These are phyloP conservation scores for Apiotrichum porosum DNA, from an alignment of 1,284 basidiomycete genomes.

Conservation along the genomic window DNA sequence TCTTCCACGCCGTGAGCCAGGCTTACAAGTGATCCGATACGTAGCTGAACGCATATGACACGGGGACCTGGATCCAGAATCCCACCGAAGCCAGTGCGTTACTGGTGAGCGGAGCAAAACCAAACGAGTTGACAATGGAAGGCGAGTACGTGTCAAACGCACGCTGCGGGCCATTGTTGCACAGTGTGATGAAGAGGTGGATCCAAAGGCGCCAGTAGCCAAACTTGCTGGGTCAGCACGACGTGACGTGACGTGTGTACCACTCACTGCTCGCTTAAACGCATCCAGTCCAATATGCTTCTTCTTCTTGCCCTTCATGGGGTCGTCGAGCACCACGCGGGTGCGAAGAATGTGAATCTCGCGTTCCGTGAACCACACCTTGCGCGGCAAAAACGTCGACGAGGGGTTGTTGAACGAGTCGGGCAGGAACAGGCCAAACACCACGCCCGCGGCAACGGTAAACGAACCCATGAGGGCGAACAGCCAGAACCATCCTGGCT, in stretches of 20 bases:
- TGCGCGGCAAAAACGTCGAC: constrained; percentile 25
- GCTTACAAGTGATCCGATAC: constrained; percentile 29
- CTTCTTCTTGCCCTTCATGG: constrained; percentile 35
- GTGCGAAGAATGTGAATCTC: constrained; percentile 34
- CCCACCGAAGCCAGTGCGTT: constrained; percentile 35
- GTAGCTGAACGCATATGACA: constrained; percentile 24
- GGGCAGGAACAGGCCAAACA: constrained; percentile 32
- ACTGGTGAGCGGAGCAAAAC: constrained; percentile 23
- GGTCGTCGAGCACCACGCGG: constrained; percentile 34
- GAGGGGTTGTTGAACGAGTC: constrained; percentile 22
- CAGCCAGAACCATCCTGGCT: constrained; percentile 28
- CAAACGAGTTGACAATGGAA: constrained; percentile 32
- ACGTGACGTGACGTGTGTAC: no score
- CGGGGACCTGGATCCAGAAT: constrained; percentile 33
- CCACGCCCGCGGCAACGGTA: constrained; percentile 26
- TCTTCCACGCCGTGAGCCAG: no score
- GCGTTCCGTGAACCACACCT: constrained; percentile 25
- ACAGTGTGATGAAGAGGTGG: constrained; percentile 33
- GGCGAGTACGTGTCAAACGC: constrained; percentile 36
- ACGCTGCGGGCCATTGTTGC: constrained; percentile 31
- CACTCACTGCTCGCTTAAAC: constrained; percentile 25
- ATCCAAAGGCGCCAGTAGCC: constrained; percentile 26
- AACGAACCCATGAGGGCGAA: constrained; percentile 29
- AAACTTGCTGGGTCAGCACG: no score
- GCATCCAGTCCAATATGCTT: constrained; percentile 18